Evolutionary conservation across 2,329 filamentous ascomycete species (phyloP), one percentile per base, ranked within the genome.

Genomic region (Didymella pomorum): DNA sequence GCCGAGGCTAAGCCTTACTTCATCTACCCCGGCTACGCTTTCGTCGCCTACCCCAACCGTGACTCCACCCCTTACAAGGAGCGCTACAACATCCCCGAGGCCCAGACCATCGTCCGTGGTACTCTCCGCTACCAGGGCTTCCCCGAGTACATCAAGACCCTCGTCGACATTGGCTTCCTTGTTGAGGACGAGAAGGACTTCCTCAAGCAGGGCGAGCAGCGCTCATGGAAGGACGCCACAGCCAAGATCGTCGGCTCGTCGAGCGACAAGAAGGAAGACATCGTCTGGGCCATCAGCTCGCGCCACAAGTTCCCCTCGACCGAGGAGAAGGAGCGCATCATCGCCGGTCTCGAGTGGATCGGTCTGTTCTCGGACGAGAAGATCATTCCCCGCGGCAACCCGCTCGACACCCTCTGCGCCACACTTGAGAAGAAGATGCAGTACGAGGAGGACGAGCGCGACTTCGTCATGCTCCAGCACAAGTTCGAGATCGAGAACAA

Each of bases 21-120:
- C 79, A 95, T 94, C 82, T 96, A 93, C 82, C 90, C 91, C 33
- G 91, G 92, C 59, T 97, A 88, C 77, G 89, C 90, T 50, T 94
- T 96, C 70, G 93, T 97, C 67, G 92, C 90, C 41, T 98, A 98
- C 81, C 90, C 91, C 57, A 98, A 98, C 87, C 85, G 93, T 69
- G 93, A 98, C 80, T 93, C 89, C 20, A 95, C 91, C 16, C 84
- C 86, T 9, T 98, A 95, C 87, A 89, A 87, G 74, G 89, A 96
- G 83, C 87, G 91, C 63, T 97, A 97, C 85, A 81, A 87, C 79
- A 97, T 97, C 73, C 93, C 93, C 50, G 94, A 98, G 82, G 92
- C 92, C 14, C 80, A 96, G 79, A 97, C 91, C 50, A 87, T 97
- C 71, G 83, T 97, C 76, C 86, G 92, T 50, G 91, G 91, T 62